These are phyloP conservation scores for Alternaria sp. DNA, from an alignment of 2,329 filamentous ascomycete species.

Conservation along the genomic window DNA sequence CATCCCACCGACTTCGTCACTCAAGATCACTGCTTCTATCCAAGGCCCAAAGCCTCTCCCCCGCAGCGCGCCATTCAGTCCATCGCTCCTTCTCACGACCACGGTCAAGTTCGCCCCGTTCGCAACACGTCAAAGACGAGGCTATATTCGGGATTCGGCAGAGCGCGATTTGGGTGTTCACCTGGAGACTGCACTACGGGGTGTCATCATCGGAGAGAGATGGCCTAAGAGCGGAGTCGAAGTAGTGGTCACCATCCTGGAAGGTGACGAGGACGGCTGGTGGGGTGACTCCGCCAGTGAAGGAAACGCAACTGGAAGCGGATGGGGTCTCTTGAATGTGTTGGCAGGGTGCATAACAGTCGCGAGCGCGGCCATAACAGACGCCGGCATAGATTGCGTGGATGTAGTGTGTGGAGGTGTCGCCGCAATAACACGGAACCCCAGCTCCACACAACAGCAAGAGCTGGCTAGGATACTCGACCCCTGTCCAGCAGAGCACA, in stretches of 20 bases:
- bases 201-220: slow-evolving; percentile 88
- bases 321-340: slow-evolving; percentile 91
- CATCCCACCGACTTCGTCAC: slow-evolving; percentile 67
- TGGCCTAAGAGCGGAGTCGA: slow-evolving; percentile 99
- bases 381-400: slow-evolving; percentile 95
- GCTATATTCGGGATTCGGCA: slow-evolving; percentile 83
- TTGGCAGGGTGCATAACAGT: slow-evolving; percentile 92
- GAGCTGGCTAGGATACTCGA: slow-evolving; percentile 72
- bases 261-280: slow-evolving; percentile 85
- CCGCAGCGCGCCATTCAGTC: slow-evolving; percentile 87
- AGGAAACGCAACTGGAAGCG: slow-evolving; percentile 63
- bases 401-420: slow-evolving; percentile 90
- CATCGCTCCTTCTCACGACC: slow-evolving; percentile 88
- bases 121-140: slow-evolving; percentile 80
- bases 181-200: slow-evolving; percentile 87
- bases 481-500: slow-evolving; percentile 81
- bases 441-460: slow-evolving; percentile 30
- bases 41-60: slow-evolving; percentile 92
- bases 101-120: slow-evolving; percentile 98
- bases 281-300: slow-evolving; percentile 60
- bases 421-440: slow-evolving; percentile 72
- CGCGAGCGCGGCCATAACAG: slow-evolving; percentile 88
- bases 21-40: slow-evolving; percentile 92
- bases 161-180: slow-evolving; percentile 92
- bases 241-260: slow-evolving; percentile 88